Conservation (phyloP, 805 yeast genomes). For the Lipomyces sp. region DNA sequence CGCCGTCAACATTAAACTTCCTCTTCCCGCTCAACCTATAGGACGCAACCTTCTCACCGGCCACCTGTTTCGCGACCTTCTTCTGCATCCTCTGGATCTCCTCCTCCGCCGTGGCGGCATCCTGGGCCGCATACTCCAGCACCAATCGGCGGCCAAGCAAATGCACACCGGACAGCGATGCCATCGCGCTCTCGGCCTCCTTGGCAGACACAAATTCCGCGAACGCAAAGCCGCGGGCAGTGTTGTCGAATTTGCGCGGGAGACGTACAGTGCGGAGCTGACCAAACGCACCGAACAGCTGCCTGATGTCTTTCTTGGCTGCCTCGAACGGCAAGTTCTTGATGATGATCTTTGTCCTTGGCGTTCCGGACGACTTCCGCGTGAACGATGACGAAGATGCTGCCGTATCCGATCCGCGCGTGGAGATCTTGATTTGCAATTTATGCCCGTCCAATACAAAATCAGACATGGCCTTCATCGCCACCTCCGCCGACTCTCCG, state of each 20-base stretch:
- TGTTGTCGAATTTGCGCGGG: conserved; percentile 91
- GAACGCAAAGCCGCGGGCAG: conserved; percentile 96
- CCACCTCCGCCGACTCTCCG: conserved; percentile 72
- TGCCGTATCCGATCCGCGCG: conserved; percentile 48
- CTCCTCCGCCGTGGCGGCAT: conserved; percentile 77
- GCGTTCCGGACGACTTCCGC: conserved; percentile 28
- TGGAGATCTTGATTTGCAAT: conserved; percentile 83
- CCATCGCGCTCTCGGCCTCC: conserved; percentile 94
- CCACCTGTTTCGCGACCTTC: conserved; percentile 77
- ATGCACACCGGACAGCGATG: conserved; percentile 91
- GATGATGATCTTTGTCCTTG: conserved; percentile 69
- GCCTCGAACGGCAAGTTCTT: conserved; percentile 98
- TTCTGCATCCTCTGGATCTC: conserved; percentile 88
- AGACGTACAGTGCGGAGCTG: conserved; percentile 91
- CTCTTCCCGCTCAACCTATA: conserved; percentile 66
- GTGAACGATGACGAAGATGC: conserved; percentile 26
- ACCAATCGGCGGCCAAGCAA: conserved; percentile 91
- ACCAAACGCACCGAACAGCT: conserved; percentile 91
- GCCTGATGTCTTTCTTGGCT: conserved; percentile 85
- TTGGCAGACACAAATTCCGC: conserved; percentile 79
- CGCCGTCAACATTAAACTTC: conserved; percentile 57
- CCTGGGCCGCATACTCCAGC: conserved; percentile 86
- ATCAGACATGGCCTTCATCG: conserved; percentile 70
- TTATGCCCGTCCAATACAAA: conserved; percentile 83
- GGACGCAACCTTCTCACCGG: conserved; percentile 68